Evolutionary conservation across 2,329 filamentous ascomycete genomes (phyloP), one percentile per base, ranked within the genome.

Genomic region (Penicillium nordicum): DNA sequence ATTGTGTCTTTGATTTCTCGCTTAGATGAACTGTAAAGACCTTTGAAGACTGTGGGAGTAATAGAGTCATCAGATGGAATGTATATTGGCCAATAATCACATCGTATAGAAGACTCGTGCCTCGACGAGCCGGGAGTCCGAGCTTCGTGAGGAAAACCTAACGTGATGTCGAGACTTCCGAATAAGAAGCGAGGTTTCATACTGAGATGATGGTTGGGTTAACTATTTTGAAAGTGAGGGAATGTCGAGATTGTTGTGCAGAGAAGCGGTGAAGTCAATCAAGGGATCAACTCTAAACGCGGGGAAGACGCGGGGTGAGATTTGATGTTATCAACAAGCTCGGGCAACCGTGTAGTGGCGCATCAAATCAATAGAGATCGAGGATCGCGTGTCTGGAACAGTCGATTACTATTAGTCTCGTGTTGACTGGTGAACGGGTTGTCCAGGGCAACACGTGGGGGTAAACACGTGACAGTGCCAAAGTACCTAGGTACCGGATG

Each of bases 21-120:
- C 53, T 76, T 78, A 21, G 75, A 55, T 1, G 75, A 74, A 56
- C 72, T 77, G 59, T 77, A 77, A 5, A 78, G 64, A 10, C 67
- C 72, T 76, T 78, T 77, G 50, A 77, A 78, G 34, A 74, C 69
- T 25, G 68, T 76, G 5, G 76, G 72, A 53, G 76, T 68, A 0
- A 75, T 75, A 1, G 70, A 73, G 57, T 78, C 73, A 38, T 78
- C 75, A 0, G 71, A 66, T 0, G 76, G 74, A 29, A 78, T 74
- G 57, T 76, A 78, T 16, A 77, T 68, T 3, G 74, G 77, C n/a
- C n/a, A n/a, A n/a, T n/a, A n/a, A 30, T 71, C 68, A 25, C 72
- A 70, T 38, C 72, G 70, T 32, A 48, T 66, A 16, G 66, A 66
- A 40, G 54, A 49, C 42, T 53, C 65, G 42, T 63, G 60, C 43